Conservation (phyloP, 2,329 filamentous ascomycete species). For the Penicillium occitanis region DNA sequence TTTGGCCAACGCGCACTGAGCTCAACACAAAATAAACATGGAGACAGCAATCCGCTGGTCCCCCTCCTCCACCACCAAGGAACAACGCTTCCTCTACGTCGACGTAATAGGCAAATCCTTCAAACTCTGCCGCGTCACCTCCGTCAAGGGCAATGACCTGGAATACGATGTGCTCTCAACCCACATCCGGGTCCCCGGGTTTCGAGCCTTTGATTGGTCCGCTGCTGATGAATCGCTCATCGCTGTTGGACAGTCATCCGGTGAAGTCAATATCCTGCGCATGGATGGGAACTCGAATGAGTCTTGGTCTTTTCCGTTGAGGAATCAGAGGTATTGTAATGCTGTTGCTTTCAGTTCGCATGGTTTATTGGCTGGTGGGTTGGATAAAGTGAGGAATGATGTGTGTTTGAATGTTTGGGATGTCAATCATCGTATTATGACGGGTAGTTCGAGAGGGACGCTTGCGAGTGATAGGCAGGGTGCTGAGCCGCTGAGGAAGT, state of each 20-base stretch:
- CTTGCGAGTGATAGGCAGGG: conserved; percentile 31
- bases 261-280: conserved; percentile 60
- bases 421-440: conserved; percentile 50
- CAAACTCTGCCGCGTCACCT: conserved; percentile 55
- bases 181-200: conserved; percentile 58
- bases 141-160: conserved; percentile 42
- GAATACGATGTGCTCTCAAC: conserved; percentile 55
- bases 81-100: conserved; percentile 61
- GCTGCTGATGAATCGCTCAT: conserved; percentile 58
- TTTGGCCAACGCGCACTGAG: not conserved
- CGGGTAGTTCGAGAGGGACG: conserved; percentile 33
- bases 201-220: conserved; percentile 67
- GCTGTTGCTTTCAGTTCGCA: conserved; percentile 60
- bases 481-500: conserved; percentile 56
- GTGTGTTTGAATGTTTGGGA: conserved; percentile 66
- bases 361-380: conserved; percentile 59
- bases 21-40: conserved; percentile 39
- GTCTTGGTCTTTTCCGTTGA: conserved; percentile 56
- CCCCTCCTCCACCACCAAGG: conserved; percentile 54
- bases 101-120: conserved; percentile 62
- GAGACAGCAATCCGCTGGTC: conserved; percentile 65
- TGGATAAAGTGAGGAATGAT: conserved; percentile 64
- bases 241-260: conserved; percentile 61
- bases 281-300: conserved; percentile 53
- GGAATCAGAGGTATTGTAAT: conserved; percentile 64